A percentile compares a stretch with the other conserved stretches of the same genome.
Evolutionary conservation across 2,329 filamentous ascomycete species (phyloP).

Genomic region (Ophidiomyces ophidiicola): DNA sequence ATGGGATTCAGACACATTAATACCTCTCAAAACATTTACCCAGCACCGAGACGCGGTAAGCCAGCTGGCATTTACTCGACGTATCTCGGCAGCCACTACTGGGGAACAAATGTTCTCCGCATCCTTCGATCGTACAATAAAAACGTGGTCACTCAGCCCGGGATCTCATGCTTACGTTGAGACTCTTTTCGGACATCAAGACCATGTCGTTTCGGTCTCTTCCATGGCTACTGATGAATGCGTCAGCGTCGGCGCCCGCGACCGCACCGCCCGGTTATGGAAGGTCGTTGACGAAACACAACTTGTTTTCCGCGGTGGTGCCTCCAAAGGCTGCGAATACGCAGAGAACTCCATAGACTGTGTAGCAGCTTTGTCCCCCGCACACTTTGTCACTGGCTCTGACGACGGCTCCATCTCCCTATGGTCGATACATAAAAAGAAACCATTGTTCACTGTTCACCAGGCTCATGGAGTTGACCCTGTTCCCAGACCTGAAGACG

Average conservation of each 20-base stretch:
- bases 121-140: conserved; percentile 83
- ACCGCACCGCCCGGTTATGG: conserved; percentile 86
- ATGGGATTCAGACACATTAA: conserved; percentile 70
- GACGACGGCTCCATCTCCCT: conserved; percentile 80
- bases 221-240: conserved; percentile 77
- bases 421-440: conserved; percentile 90
- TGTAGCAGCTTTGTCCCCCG: conserved; percentile 76
- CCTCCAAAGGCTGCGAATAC: conserved; percentile 39
- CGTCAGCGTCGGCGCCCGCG: conserved; percentile 77
- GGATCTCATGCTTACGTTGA: conserved; percentile 90
- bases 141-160: conserved; percentile 68
- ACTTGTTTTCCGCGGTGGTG: conserved; percentile 80
- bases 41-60: conserved; percentile 85
- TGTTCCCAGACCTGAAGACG: conserved; percentile 52
- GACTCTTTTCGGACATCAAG: conserved; percentile 91
- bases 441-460: conserved; percentile 67
- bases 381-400: conserved; percentile 84
- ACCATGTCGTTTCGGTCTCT: conserved; percentile 73
- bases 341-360: conserved; percentile 81
- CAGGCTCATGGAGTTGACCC: conserved; percentile 78
- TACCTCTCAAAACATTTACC: conserved; percentile 69
- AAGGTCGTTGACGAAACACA: conserved; percentile 94
- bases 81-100: conserved; percentile 45
- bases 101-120: conserved; percentile 81
- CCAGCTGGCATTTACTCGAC: conserved; percentile 70